Conservation (phyloP, 306 rosid genomes). For the Calophaca sinica region DNA sequence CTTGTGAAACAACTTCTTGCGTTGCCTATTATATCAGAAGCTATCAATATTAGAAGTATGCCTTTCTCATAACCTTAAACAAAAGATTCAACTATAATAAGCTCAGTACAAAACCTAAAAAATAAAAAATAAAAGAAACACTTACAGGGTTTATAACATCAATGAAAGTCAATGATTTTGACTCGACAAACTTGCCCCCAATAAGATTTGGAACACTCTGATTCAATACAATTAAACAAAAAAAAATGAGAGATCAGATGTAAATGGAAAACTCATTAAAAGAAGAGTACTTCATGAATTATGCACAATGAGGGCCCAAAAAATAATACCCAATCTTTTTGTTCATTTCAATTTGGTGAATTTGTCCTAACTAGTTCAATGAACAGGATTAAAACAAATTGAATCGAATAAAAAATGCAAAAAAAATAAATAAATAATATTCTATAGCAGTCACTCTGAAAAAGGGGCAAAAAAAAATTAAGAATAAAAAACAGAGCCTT, state of each 20-base stretch:
- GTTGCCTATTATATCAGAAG: slow-evolving; percentile 63
- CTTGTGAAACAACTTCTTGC: slow-evolving; percentile 82
- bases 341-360: background rate
- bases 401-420: too few relatives aligned
- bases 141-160: slow-evolving; percentile 92
- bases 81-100: background rate
- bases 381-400: too few relatives aligned
- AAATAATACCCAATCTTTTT: background rate
- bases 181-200: slow-evolving; percentile 81
- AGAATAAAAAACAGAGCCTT: background rate
- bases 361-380: background rate
- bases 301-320: background rate
- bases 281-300: slow-evolving; percentile 20
- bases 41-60: background rate
- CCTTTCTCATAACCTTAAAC: background rate
- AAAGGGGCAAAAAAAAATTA: too few relatives aligned
- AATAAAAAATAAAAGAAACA: slow-evolving; percentile 25
- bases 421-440: too few relatives aligned
- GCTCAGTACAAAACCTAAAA: background rate
- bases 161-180: slow-evolving; percentile 65
- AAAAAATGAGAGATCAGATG: background rate
- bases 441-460: too few relatives aligned
- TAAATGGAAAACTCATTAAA: background rate
- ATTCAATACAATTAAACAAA: slow-evolving; percentile 35
- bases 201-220: slow-evolving; percentile 95